These are phyloP conservation scores for Phytophthora hybrid DNA, from an alignment of 352 stramenopile species.

Conservation along the genomic window DNA sequence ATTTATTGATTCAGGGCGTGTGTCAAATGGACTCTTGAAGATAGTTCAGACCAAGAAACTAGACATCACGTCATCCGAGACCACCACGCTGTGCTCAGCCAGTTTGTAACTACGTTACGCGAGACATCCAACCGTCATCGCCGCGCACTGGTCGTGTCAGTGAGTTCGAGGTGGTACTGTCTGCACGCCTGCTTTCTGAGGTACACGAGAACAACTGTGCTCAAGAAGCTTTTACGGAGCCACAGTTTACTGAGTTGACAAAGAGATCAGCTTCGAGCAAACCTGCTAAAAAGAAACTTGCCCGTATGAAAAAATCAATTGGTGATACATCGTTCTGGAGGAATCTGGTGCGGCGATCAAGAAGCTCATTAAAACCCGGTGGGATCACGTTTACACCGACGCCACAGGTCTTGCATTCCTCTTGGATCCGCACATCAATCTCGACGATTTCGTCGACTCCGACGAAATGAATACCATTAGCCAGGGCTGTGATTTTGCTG, in stretches of 20 bases:
- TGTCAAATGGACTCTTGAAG: slow-evolving; percentile 9
- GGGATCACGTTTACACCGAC: no score
- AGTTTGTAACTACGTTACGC: neutral
- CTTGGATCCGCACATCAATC: no score
- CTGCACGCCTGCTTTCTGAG: slow-evolving; percentile 6
- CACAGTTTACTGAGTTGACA: neutral
- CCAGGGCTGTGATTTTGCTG: no score
- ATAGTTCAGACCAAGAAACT: neutral
- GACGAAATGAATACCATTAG: no score
- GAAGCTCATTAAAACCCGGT: no score
- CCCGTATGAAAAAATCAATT: no score
- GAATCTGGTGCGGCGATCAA: neutral
- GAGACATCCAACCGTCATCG: neutral
- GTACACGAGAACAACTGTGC: slow-evolving; percentile 12
- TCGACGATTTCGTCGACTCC: no score
- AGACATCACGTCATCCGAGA: slow-evolving; percentile 13
- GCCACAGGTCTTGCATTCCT: no score
- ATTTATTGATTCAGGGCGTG: slow-evolving; percentile 26
- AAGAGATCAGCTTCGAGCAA: neutral
- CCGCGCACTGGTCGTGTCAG: neutral
- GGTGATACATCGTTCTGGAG: neutral
- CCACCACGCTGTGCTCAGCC: slow-evolving; percentile 7
- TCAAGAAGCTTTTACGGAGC: slow-evolving; percentile 5
- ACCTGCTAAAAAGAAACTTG: no score
- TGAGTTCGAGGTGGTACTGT: slow-evolving; percentile 9